Conservation (phyloP, 305 asterid genomes). For the Fraxinus platypoda region DNA sequence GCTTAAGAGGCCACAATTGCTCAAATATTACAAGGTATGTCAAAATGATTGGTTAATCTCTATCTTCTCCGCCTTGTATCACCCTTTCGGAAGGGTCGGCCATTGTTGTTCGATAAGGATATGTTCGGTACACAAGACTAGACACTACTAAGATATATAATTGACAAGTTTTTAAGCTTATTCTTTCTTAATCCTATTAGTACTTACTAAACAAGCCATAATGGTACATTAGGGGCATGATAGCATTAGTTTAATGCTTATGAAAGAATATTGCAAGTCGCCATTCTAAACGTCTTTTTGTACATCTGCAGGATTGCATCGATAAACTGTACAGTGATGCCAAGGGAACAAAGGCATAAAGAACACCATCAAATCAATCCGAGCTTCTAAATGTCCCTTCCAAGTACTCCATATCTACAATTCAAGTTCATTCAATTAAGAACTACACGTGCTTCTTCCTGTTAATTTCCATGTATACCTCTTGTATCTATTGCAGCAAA, state of each 20-base stretch:
- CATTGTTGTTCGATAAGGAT: neutral
- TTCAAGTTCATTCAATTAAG: neutral
- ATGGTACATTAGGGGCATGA: neutral
- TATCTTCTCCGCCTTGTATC: neutral
- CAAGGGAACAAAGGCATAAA: conserved; percentile 42
- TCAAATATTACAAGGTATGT: conserved; percentile 68
- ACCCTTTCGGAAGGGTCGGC: neutral
- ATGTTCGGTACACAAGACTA: neutral
- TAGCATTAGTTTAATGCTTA: neutral
- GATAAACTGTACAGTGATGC: conserved; percentile 72
- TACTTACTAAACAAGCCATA: neutral
- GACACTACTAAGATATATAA: neutral
- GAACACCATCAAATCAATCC: neutral
- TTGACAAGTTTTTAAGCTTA: neutral
- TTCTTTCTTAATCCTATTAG: neutral
- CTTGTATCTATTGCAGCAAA: conserved; percentile 1
- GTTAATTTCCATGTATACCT: conserved; percentile 10
- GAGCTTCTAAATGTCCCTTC: neutral
- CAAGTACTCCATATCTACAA: neutral
- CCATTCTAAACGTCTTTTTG: neutral
- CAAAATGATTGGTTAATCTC: neutral
- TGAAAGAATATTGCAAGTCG: neutral
- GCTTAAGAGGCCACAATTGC: conserved; percentile 83
- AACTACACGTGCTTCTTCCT: neutral
- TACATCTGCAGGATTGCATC: conserved; percentile 50